Conservation (phyloP, 2,329 filamentous ascomycete species). For the Periconia sp. region DNA sequence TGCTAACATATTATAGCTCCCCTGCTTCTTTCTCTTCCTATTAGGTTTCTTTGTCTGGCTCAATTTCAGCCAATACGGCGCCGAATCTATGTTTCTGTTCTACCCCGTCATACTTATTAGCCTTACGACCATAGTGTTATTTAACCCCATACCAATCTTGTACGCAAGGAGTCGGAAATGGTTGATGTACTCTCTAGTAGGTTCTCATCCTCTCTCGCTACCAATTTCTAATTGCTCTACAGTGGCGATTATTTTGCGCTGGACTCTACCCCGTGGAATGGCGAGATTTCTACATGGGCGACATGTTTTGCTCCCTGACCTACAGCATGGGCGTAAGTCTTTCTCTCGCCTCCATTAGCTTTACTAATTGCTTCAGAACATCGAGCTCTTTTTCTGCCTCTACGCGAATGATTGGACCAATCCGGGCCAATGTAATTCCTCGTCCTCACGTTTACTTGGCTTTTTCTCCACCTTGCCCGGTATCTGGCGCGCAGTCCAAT, state of each 20-base stretch:
- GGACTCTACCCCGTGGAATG: conserved; percentile 95
- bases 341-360: background rate
- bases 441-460: conserved; percentile 79
- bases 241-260: conserved; percentile 86
- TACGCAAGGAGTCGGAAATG: conserved; percentile 81
- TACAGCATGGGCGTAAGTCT: conserved; percentile 85
- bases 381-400: conserved; percentile 92
- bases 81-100: conserved; percentile 75
- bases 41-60: conserved; percentile 85
- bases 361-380: conserved; percentile 61
- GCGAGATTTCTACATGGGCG: conserved; percentile 94
- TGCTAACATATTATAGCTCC: conserved; percentile 61
- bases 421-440: conserved; percentile 82
- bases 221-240: conserved; percentile 32
- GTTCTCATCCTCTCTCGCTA: conserved; percentile 39
- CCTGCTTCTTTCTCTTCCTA: conserved; percentile 78
- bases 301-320: conserved; percentile 96
- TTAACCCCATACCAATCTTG: conserved; percentile 76
- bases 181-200: conserved; percentile 87
- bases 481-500: conserved; percentile 91
- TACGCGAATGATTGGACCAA: conserved; percentile 81
- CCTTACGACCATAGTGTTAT: conserved; percentile 70
- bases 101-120: conserved; percentile 83
- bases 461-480: conserved; percentile 85
- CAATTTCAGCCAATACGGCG: conserved; percentile 77